phyloP scores from a whole-genome alignment of 177 flowering plant species.

The Tripterygium wilfordii region DNA sequence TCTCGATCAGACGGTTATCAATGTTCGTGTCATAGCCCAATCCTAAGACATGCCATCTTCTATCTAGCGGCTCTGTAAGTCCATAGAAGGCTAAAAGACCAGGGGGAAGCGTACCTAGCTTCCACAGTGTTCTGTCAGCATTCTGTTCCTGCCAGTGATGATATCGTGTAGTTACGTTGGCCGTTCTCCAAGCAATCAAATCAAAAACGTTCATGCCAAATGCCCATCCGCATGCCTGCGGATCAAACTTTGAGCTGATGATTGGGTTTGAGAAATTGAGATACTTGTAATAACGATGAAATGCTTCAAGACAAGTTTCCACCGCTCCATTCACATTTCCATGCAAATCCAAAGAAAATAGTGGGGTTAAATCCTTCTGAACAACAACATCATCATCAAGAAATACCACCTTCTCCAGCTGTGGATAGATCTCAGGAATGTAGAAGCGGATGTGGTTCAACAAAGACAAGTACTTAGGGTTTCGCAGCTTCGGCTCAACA shows the following conservation, averaged over 20 bases:
- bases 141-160: slow-evolving; percentile 90
- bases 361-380: slow-evolving; percentile 74
- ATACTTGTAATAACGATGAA: slow-evolving; percentile 90
- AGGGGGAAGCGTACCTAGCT: slow-evolving; percentile 83
- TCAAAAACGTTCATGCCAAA: slow-evolving; percentile 96
- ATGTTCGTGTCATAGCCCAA: slow-evolving; percentile 75
- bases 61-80: slow-evolving; percentile 91
- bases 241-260: slow-evolving; percentile 82
- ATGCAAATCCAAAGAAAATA: slow-evolving; percentile 82
- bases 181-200: slow-evolving; percentile 73
- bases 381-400: slow-evolving; percentile 87
- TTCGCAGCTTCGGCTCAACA: slow-evolving; percentile 49
- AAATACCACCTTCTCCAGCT: slow-evolving; percentile 84
- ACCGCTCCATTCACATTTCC: slow-evolving; percentile 98
- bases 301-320: slow-evolving; percentile 93
- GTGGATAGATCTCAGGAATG: slow-evolving; percentile 83
- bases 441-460: slow-evolving; percentile 88
- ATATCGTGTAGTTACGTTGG: slow-evolving; percentile 70
- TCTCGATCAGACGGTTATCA: slow-evolving; percentile 80
- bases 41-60: slow-evolving; percentile 98
- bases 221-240: slow-evolving; percentile 97
- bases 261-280: slow-evolving; percentile 84
- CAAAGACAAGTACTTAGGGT: slow-evolving; percentile 61
- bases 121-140: slow-evolving; percentile 65
- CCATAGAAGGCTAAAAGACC: slow-evolving; percentile 90